Conservation (phyloP, 2,329 filamentous ascomycete species). For the Aureobasidium mangrovei region DNA sequence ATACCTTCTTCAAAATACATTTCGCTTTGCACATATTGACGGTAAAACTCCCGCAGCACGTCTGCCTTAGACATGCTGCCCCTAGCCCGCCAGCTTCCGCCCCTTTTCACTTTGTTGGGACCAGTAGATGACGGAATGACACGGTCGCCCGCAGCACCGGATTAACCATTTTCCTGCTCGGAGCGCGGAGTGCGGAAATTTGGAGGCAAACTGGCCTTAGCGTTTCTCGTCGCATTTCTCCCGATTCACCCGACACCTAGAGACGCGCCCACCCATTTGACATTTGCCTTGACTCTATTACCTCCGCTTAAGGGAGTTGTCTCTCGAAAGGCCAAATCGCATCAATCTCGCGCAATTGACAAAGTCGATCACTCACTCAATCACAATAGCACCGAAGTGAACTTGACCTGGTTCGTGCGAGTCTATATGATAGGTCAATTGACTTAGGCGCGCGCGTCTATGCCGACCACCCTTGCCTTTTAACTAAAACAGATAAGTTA, state of each 20-base stretch:
- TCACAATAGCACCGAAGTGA: constrained; percentile 5
- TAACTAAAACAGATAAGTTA: not conserved
- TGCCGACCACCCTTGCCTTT: not conserved
- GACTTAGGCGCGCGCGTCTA: not conserved
- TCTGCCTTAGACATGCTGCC: not conserved
- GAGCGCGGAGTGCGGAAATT: not conserved
- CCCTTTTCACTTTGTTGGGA: not conserved
- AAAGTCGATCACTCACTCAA: not conserved
- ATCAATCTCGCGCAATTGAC: not conserved
- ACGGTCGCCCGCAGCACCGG: not conserved
- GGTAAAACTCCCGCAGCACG: not conserved
- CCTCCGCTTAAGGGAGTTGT: too few relatives aligned
- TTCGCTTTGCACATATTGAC: not conserved
- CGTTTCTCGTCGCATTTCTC: too few relatives aligned
- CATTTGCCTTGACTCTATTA: too few relatives aligned
- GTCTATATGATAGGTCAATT: constrained; percentile 1
- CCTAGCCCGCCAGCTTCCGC: not conserved
- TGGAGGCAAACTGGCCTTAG: too few relatives aligned
- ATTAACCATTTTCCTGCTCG: not conserved
- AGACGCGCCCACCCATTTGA: too few relatives aligned
- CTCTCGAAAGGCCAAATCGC: too few relatives aligned
- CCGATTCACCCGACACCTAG: too few relatives aligned
- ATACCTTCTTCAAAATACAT: not conserved
- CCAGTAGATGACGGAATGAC: not conserved
- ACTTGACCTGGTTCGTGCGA: constrained; percentile 4